phyloP scores from a whole-genome alignment of 2,329 filamentous ascomycete genomes.

The Clarireedia monteithiana region DNA sequence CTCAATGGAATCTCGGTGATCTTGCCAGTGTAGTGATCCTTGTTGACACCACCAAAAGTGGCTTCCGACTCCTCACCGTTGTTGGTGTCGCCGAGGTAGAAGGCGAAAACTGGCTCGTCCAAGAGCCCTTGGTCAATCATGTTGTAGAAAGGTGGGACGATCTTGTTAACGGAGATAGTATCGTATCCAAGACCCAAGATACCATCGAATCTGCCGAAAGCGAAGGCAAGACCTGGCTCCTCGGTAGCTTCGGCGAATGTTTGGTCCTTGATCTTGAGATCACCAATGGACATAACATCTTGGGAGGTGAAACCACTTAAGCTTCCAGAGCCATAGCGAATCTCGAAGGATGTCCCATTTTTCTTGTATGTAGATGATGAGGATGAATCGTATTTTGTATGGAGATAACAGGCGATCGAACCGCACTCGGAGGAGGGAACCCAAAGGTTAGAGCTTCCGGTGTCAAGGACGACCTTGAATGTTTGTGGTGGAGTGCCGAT shows the following conservation, averaged over 20 bases:
- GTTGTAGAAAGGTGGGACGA: slow-evolving; percentile 93
- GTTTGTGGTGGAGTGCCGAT: slow-evolving; percentile 86
- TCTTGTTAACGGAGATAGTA: slow-evolving; percentile 92
- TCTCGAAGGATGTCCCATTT: slow-evolving; percentile 89
- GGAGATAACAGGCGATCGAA: slow-evolving; percentile 96
- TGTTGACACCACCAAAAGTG: slow-evolving; percentile 81
- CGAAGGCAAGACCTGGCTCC: slow-evolving; percentile 94
- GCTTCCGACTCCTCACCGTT: slow-evolving; percentile 71
- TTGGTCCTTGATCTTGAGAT: slow-evolving; percentile 80
- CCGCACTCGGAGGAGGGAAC: slow-evolving; percentile 84
- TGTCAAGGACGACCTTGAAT: slow-evolving; percentile 99
- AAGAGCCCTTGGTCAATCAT: slow-evolving; percentile 85
- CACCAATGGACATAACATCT: slow-evolving; percentile 80
- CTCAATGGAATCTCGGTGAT: slow-evolving; percentile 89
- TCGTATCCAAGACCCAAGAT: slow-evolving; percentile 93
- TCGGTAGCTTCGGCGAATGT: slow-evolving; percentile 93
- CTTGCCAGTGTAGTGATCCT: slow-evolving; percentile 74
- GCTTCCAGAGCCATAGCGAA: slow-evolving; percentile 90
- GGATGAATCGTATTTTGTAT: slow-evolving; percentile 91
- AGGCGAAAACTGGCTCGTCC: slow-evolving; percentile 90
- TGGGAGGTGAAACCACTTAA: slow-evolving; percentile 90
- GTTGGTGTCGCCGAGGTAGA: slow-evolving; percentile 78
- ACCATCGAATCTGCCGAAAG: slow-evolving; percentile 94
- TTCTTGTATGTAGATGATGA: slow-evolving; percentile 85
- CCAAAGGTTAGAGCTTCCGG: slow-evolving; percentile 98